phyloP scores from a whole-genome alignment of 257 asterid species.

The Voacanga thouarsii region DNA sequence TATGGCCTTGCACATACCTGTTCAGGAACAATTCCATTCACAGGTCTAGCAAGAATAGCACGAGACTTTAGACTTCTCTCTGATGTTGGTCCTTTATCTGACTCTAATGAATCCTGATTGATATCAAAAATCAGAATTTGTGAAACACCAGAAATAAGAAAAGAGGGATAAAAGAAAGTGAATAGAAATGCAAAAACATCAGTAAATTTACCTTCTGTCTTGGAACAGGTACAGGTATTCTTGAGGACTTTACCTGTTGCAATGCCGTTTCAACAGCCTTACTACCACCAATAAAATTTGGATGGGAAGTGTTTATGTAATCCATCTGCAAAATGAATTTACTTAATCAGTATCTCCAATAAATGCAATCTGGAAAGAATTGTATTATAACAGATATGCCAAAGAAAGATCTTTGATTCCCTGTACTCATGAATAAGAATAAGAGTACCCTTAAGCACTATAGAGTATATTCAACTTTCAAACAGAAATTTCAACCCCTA shows the following conservation, averaged over 20 bases:
- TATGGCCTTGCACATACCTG: constrained; percentile 40
- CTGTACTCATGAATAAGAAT: neutral
- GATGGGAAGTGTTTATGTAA: constrained; percentile 88
- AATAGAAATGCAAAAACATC: neutral
- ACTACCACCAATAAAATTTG: constrained; percentile 85
- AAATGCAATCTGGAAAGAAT: neutral
- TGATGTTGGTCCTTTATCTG: constrained; percentile 52
- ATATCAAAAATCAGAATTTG: constrained; percentile 7
- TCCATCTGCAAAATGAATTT: constrained; percentile 59
- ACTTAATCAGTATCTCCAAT: neutral
- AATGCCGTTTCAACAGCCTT: constrained; percentile 77
- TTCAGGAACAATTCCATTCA: constrained; percentile 79
- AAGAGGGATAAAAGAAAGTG: neutral
- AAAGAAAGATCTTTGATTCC: neutral
- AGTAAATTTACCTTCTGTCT: constrained; percentile 55
- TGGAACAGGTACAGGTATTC: constrained; percentile 38
- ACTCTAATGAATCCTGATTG: constrained; percentile 59
- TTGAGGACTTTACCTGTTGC: constrained; percentile 58
- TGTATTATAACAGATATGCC: neutral
- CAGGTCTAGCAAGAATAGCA: constrained; percentile 58
- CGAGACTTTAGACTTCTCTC: constrained; percentile 67
- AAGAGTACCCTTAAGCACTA: no score
- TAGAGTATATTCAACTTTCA: constrained; percentile 3
- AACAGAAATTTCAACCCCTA: neutral
- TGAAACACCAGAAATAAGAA: constrained; percentile 2